Evolutionary conservation across 2,329 filamentous ascomycete species (phyloP), one percentile per base, ranked within the genome.

Genomic region (Xylogone sp.): DNA sequence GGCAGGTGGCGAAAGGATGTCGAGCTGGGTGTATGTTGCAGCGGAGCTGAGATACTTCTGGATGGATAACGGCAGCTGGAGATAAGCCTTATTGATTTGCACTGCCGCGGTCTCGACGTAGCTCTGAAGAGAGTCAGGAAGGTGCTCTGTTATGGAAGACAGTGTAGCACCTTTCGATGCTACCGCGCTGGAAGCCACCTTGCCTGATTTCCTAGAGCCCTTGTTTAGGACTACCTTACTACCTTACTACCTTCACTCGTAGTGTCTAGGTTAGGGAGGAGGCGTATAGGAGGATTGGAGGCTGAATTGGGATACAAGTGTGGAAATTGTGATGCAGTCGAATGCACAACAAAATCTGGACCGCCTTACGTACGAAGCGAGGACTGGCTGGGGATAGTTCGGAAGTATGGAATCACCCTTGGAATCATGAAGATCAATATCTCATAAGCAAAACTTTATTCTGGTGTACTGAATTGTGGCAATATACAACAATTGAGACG

Each of bases 111-210:
- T 74, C 67, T 80, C 76, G 63, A 85, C 67, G 69, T 82, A 82
- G 47, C 68, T 68, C 62, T 78, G 76, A 53, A 80, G 60, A 53
- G 73, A 65, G 52, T 67, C 57, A 74, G 66, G 64, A 76, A 76
- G 62, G 75, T 76, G 68, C 79, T 74, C 71, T 78, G 82, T 72
- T 78, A 78, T 66, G 82, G 69, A 64, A 65, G 58, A 71, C 66
- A 72, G 63, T 53, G 68, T 65, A 72, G 79, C 82, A 82, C 81
- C 81, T 69, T 77, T 75, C 65, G 81, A 82, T 79, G 79, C 81
- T 78, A 76, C 73, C 65, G 58, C 53, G 55, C 51, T 58, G 60
- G 61, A 64, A 65, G 63, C 65, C 65, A 68, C 64, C 56, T 67
- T 68, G 61, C 45, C 56, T 62, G 59, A 59, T 55, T 52, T 59